These are phyloP conservation scores for Extremus antarcticus DNA, from an alignment of 495 filamentous ascomycete species.

Conservation along the genomic window DNA sequence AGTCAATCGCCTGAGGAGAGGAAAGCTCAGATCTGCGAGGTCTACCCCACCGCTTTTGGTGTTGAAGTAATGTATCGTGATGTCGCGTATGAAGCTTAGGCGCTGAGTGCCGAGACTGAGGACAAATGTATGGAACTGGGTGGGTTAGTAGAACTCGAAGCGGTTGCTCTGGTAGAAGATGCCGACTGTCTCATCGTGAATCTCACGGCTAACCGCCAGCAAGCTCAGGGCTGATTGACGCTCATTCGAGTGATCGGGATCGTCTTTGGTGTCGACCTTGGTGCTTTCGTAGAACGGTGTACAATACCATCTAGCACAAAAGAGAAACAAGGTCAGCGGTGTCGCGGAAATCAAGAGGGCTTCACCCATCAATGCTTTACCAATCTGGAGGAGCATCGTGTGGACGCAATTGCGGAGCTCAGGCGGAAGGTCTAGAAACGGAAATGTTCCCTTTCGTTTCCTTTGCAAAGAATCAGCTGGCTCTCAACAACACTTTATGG, in stretches of 20 bases:
- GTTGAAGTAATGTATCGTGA: conserved; percentile 10
- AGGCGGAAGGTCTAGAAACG: conserved; percentile 15
- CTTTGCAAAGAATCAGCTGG: not conserved
- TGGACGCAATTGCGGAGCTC: conserved; percentile 19
- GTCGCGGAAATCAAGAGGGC: too few relatives aligned
- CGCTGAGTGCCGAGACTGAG: conserved; percentile 1
- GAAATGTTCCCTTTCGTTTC: not conserved
- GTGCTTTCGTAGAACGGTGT: not conserved
- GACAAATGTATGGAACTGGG: conserved; percentile 10
- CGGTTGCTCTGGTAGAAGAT: conserved; percentile 14
- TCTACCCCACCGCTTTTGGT: conserved; percentile 7
- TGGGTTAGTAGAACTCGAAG: conserved; percentile 8
- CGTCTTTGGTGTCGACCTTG: not conserved
- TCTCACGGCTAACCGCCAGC: conserved; percentile 11
- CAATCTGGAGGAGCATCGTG: conserved; percentile 4
- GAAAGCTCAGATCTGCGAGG: conserved; percentile 5
- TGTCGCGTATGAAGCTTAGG: conserved; percentile 6
- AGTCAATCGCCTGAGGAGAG: conserved; percentile 1
- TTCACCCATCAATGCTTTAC: too few relatives aligned
- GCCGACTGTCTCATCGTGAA: conserved; percentile 10
- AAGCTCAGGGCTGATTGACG: conserved; percentile 2
- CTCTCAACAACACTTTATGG: not conserved
- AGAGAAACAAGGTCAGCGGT: too few relatives aligned
- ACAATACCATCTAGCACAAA: conserved; percentile 1
- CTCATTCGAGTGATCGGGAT: not conserved